phyloP scores from a whole-genome alignment of 1,284 basidiomycete species.

The Rhodotorula sp. region DNA sequence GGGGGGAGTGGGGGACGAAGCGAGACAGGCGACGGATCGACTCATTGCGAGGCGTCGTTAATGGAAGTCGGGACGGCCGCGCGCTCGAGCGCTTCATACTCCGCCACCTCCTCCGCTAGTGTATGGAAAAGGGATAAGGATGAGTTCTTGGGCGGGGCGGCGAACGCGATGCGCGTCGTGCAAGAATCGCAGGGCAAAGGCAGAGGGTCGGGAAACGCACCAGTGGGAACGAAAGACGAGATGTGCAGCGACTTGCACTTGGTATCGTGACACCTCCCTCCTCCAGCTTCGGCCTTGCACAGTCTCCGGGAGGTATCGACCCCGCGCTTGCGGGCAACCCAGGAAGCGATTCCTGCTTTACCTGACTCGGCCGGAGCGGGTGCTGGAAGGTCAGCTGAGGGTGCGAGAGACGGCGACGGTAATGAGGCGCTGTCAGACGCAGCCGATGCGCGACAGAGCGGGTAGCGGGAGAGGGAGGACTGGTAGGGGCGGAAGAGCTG shows the following conservation, averaged over 20 bases:
- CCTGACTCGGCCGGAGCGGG: not conserved
- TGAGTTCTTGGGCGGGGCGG: not conserved
- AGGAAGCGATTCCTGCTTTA: conserved; percentile 24
- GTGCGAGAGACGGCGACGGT: not conserved
- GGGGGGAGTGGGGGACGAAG: too few relatives aligned
- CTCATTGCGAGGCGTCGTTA: too few relatives aligned
- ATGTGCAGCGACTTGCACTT: conserved; percentile 24
- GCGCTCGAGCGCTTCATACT: conserved; percentile 1
- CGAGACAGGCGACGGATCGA: too few relatives aligned
- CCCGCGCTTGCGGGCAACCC: conserved; percentile 18
- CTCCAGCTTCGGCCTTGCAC: conserved; percentile 28
- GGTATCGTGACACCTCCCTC: conserved; percentile 24
- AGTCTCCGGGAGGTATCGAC: conserved; percentile 19
- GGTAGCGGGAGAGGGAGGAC: conserved; percentile 28
- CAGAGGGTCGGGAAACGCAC: not conserved
- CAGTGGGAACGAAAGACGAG: conserved; percentile 10
- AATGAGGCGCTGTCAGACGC: not conserved
- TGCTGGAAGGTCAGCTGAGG: not conserved
- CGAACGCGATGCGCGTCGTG: not conserved
- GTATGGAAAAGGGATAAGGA: not conserved
- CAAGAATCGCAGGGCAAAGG: not conserved
- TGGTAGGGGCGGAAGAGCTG: conserved; percentile 27
- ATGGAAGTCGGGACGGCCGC: too few relatives aligned
- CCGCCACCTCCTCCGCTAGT: conserved; percentile 14
- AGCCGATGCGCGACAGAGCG: conserved; percentile 14